phyloP scores from a whole-genome alignment of 108 stramenopile genomes.

The Cyclotella sp. region DNA sequence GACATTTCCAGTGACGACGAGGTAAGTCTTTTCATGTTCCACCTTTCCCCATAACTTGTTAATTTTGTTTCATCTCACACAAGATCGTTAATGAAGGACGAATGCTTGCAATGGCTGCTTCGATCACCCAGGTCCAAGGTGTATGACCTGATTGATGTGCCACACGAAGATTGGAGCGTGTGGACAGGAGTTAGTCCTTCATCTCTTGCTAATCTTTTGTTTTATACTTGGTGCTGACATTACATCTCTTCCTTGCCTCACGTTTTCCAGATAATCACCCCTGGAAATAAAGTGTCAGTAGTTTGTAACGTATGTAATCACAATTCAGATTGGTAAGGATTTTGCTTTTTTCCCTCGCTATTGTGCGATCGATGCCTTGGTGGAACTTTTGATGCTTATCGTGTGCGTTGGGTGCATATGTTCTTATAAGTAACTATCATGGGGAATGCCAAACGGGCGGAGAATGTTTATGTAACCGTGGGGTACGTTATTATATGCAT shows the following conservation, averaged over 20 bases:
- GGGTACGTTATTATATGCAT: not conserved
- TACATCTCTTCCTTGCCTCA: not conserved
- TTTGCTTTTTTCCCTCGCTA: not conserved
- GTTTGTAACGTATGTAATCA: conserved; percentile 3
- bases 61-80: too few relatives aligned
- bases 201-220: not conserved
- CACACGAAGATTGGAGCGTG: not conserved
- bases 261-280: not conserved
- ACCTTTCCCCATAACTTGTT: too few relatives aligned
- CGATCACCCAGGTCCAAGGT: not conserved
- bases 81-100: not conserved
- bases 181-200: conserved; percentile 7
- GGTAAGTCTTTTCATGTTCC: not conserved
- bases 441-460: not conserved
- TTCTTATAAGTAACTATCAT: conserved; percentile 1
- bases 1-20: not conserved
- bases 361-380: not conserved
- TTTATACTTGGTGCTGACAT: not conserved
- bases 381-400: not conserved
- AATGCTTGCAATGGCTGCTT: not conserved
- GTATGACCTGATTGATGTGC: not conserved
- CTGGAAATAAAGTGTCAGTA: conserved; percentile 11
- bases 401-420: not conserved
- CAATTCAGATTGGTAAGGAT: conserved; percentile 13
- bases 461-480: not conserved